Conservation (phyloP, 2,329 filamentous ascomycete species). For the Aspergillus novofumigatus region DNA sequence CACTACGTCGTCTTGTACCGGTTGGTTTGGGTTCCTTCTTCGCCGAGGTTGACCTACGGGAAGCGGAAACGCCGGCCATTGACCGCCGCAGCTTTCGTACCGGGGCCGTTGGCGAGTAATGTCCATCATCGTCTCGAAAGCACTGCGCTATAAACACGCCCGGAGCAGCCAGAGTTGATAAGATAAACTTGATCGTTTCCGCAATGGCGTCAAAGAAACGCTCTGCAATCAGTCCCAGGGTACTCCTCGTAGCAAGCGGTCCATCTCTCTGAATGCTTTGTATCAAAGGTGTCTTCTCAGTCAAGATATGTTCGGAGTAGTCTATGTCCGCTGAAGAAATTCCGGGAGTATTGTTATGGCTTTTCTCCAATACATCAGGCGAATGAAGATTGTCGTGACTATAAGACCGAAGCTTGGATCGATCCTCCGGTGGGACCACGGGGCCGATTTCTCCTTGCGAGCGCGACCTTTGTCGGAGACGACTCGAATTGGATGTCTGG, state of each 20-base stretch:
- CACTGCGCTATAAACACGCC: conserved; percentile 77
- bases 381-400: conserved; percentile 38
- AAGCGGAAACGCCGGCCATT: conserved; percentile 17
- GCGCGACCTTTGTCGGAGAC: conserved; percentile 50
- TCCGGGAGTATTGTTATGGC: conserved; percentile 20
- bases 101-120: conserved; percentile 73
- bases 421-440: conserved; percentile 27
- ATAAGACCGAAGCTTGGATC: conserved; percentile 40
- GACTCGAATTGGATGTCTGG: conserved; percentile 48
- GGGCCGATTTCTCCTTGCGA: conserved; percentile 47
- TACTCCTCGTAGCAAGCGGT: conserved; percentile 32
- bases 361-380: conserved; percentile 26
- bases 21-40: conserved; percentile 21
- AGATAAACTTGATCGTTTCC: conserved; percentile 70
- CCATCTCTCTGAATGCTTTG: conserved; percentile 37
- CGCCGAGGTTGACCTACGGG: conserved; percentile 15
- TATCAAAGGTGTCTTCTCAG: conserved; percentile 70
- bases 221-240: conserved; percentile 56
- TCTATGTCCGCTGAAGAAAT: conserved; percentile 23
- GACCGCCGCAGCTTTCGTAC: conserved; percentile 56
- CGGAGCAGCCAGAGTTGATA: conserved; percentile 74
- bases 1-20: conserved; percentile 26
- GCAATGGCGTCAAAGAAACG: conserved; percentile 69
- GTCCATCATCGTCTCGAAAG: conserved; percentile 75
- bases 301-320: conserved; percentile 32